phyloP scores from a whole-genome alignment of 1,284 basidiomycete genomes.

The Puccinia triticina region DNA sequence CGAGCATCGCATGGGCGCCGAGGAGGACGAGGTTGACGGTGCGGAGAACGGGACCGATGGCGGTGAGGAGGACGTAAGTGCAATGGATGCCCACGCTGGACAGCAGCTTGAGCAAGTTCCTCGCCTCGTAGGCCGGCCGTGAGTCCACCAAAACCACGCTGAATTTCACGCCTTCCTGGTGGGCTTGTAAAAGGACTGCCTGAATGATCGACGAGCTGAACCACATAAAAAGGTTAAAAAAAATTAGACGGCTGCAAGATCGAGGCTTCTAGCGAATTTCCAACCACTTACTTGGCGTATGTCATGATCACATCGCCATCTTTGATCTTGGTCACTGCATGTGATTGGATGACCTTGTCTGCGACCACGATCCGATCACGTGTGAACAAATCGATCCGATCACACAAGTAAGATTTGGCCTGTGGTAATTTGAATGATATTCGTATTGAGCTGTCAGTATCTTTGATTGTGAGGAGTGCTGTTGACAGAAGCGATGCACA shows the following conservation, averaged over 20 bases:
- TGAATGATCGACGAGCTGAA: conserved; percentile 89
- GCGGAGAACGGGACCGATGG: conserved; percentile 79
- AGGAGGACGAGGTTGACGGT: conserved; percentile 79
- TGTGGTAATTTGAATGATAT: conserved; percentile 60
- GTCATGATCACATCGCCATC: conserved; percentile 90
- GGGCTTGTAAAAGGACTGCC: conserved; percentile 79
- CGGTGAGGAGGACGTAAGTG: conserved; percentile 88
- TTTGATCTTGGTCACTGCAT: conserved; percentile 88
- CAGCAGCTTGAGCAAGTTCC: conserved; percentile 74
- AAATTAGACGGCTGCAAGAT: not conserved
- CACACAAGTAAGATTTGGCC: conserved; percentile 83
- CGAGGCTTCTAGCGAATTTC: not conserved
- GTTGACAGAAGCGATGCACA: conserved; percentile 61
- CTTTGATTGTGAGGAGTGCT: not conserved
- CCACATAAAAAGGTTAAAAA: conserved; percentile 23
- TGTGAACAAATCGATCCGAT: conserved; percentile 89
- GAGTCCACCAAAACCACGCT: conserved; percentile 94
- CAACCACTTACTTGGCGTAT: conserved; percentile 73
- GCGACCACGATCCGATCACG: conserved; percentile 90
- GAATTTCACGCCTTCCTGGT: conserved; percentile 68
- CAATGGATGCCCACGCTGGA: conserved; percentile 76
- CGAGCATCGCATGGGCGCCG: conserved; percentile 89
- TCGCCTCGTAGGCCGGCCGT: conserved; percentile 88
- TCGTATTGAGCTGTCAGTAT: not conserved
- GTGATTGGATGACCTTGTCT: conserved; percentile 86